Conservation (phyloP, 768 basidiomycete species). For the Pleurotus giganteus region DNA sequence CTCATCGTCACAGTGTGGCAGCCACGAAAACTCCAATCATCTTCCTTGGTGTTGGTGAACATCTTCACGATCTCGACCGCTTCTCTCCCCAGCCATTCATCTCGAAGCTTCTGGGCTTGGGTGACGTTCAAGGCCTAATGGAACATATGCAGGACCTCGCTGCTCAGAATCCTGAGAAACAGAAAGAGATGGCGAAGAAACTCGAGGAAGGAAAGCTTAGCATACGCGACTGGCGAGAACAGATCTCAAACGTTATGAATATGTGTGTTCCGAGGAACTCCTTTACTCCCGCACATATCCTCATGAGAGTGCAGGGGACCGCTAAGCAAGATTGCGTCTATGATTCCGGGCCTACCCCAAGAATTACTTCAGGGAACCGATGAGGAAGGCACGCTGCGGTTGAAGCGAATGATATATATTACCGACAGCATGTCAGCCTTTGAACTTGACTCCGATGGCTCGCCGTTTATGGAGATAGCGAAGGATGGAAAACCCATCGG, state of each 20-base stretch:
- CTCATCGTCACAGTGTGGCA: constrained; percentile 68
- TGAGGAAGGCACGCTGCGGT: constrained; percentile 84
- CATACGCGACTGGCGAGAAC: constrained; percentile 97
- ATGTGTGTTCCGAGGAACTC: constrained; percentile 58
- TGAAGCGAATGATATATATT: constrained; percentile 99
- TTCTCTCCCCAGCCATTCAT: constrained; percentile 98
- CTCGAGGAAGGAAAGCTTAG: constrained; percentile 96
- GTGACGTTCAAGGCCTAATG: constrained; percentile 96
- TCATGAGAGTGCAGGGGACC: constrained; percentile 72
- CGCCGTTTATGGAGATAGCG: constrained; percentile 80
- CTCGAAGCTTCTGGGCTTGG: constrained; percentile 92
- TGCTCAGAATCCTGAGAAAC: constrained; percentile 90
- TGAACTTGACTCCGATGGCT: constrained; percentile 95
- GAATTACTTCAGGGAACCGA: constrained; percentile 90
- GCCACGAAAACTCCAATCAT: constrained; percentile 98
- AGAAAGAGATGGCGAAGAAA: constrained; percentile 98
- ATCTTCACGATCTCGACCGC: constrained; percentile 93
- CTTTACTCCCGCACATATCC: constrained; percentile 9
- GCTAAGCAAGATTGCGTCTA: constrained; percentile 95
- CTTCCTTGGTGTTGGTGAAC: constrained; percentile 97
- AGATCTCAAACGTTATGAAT: constrained; percentile 96
- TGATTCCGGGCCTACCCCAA: constrained; percentile 96
- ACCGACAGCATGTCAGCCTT: constrained; percentile 95
- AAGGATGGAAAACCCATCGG: constrained; percentile 82
- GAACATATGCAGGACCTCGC: constrained; percentile 98